Percentiles rank a stretch among this genome's conserved stretches.
Evolutionary conservation across 2,329 filamentous ascomycete species (phyloP).

Genomic region (Phaeosphaeria sp.): DNA sequence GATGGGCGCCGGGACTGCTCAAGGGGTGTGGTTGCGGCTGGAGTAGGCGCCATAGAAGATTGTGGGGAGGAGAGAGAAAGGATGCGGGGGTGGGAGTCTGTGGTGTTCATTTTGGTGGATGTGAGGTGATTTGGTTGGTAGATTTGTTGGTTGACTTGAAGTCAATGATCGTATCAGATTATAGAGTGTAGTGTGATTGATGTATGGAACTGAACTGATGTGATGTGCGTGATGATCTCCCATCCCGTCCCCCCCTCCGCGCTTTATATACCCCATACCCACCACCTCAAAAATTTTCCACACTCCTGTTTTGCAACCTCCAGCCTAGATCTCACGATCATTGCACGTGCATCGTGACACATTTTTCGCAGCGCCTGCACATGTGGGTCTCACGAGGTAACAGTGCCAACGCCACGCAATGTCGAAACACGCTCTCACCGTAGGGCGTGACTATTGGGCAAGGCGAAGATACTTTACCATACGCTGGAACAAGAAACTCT

Average conservation of each 20-base stretch:
- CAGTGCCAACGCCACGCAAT: not conserved
- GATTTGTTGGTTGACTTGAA: constrained; percentile 3
- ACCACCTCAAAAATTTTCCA: constrained; percentile 7
- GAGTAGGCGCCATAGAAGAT: constrained; percentile 9
- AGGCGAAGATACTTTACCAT: constrained; percentile 3
- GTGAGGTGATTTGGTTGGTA: constrained; percentile 15
- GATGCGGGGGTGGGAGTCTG: constrained; percentile 29
- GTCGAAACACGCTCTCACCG: constrained; percentile 6
- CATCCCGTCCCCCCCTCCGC: not conserved
- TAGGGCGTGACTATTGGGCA: constrained; percentile 12
- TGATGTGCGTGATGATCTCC: constrained; percentile 6
- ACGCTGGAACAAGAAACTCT: not conserved
- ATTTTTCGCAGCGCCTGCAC: constrained; percentile 15
- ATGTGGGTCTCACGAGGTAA: constrained; percentile 14
- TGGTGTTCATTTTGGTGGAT: constrained; percentile 27
- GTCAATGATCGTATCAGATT: not conserved
- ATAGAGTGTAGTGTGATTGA: too few species aligned
- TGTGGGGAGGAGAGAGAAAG: constrained; percentile 20
- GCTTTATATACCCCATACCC: constrained; percentile 18
- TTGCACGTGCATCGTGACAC: constrained; percentile 16
- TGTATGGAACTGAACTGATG: constrained; percentile 7
- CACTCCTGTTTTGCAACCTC: not conserved
- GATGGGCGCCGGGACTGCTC: constrained; percentile 22
- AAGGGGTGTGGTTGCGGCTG: constrained; percentile 13
- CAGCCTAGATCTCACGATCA: constrained; percentile 9